These are phyloP conservation scores for Gnomoniopsis smithogilvyi DNA, from an alignment of 2,329 filamentous ascomycete species.

Conservation along the genomic window DNA sequence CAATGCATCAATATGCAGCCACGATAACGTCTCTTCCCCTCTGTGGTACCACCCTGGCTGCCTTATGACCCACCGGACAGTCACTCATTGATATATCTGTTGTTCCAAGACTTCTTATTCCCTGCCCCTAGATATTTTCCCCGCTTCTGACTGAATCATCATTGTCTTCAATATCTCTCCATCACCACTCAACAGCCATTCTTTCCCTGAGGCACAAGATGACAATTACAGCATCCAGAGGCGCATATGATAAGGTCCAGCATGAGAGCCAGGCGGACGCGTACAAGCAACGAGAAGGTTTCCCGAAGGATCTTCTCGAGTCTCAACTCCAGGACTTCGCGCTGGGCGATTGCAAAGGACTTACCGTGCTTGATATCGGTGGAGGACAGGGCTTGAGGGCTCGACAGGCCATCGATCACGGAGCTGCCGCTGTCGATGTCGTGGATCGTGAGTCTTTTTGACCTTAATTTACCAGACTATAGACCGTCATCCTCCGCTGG, in stretches of 20 bases:
- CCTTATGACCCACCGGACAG: too few species aligned
- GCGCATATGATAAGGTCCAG: constrained; percentile 12
- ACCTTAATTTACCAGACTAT: not conserved
- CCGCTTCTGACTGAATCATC: too few species aligned
- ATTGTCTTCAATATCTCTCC: too few species aligned
- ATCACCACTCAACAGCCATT: too few species aligned
- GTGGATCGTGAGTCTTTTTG: constrained; percentile 22
- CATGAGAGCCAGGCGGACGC: constrained; percentile 5
- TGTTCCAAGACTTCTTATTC: too few species aligned
- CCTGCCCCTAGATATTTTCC: too few species aligned
- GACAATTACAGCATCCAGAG: not conserved
- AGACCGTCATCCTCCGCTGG: too few species aligned
- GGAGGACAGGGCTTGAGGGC: constrained; percentile 28
- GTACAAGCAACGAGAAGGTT: constrained; percentile 1
- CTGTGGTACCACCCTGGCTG: too few species aligned
- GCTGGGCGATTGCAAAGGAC: constrained; percentile 24
- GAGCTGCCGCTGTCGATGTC: constrained; percentile 26
- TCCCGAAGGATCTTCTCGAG: constrained; percentile 1
- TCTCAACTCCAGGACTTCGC: constrained; percentile 16
- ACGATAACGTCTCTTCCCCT: too few species aligned
- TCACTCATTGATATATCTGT: too few species aligned
- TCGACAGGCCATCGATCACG: constrained; percentile 24
- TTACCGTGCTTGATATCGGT: constrained; percentile 28
- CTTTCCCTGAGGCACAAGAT: not conserved
- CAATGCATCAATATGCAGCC: too few species aligned